Evolutionary conservation across 352 stramenopile species (phyloP).

Genomic region (Peronospora belbahrii): DNA sequence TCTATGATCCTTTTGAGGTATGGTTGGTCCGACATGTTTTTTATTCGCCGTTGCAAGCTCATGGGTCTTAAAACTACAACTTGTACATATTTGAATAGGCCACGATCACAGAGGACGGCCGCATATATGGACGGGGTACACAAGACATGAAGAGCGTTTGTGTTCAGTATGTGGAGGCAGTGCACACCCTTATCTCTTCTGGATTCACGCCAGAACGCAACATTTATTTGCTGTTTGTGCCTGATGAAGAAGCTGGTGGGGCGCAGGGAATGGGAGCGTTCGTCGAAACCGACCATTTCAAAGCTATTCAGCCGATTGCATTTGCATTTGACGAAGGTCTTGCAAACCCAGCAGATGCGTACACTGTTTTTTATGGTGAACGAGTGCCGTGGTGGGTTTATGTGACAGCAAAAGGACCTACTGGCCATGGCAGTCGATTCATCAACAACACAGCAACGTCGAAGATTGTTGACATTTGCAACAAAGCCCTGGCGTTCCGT

Average conservation of each 20-base stretch:
- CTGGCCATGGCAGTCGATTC: conserved; percentile 89
- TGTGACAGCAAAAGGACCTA: conserved; percentile 67
- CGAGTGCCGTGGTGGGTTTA: conserved; percentile 90
- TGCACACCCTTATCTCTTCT: conserved; percentile 56
- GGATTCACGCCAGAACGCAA: conserved; percentile 80
- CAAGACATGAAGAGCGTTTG: conserved; percentile 97
- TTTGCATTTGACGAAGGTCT: conserved; percentile 95
- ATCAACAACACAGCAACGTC: conserved; percentile 93
- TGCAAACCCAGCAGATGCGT: conserved; percentile 83
- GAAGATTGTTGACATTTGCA: conserved; percentile 89
- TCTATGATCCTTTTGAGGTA: conserved; percentile 87
- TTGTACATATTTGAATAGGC: conserved; percentile 47
- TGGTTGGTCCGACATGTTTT: neutral
- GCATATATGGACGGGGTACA: conserved; percentile 89
- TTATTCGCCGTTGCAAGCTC: conserved; percentile 28
- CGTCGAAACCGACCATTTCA: conserved; percentile 77
- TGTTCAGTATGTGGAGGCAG: conserved; percentile 92
- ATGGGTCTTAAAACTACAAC: conserved; percentile 57
- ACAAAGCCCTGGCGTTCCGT: conserved; percentile 85
- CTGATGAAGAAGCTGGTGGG: conserved; percentile 92
- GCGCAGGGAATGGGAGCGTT: conserved; percentile 90
- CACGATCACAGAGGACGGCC: conserved; percentile 81
- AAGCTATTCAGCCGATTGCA: conserved; percentile 71
- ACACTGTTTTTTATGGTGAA: conserved; percentile 96
- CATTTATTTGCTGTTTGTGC: conserved; percentile 90